Evolutionary conservation across 73 alveolate species (phyloP), one percentile per base, ranked within the genome.

Genomic region (Uronychia setigera): DNA sequence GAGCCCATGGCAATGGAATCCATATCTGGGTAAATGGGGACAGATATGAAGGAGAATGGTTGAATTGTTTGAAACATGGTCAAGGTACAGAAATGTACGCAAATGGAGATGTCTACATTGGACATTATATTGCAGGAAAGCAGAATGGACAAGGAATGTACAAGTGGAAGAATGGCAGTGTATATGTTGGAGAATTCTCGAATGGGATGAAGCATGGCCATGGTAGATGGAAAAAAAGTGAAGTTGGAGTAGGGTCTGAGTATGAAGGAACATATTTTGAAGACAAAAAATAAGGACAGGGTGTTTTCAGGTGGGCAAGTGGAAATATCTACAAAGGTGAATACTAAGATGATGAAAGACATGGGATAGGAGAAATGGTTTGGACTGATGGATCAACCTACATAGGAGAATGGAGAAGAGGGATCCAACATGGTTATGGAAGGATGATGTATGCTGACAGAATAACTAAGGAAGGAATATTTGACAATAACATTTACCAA

Each of bases 61-160:
- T 89, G 35, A 99, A 99, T 25, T 87, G 89, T 31, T 96, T 93
- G 94, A 88, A 81, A 25, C 78, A 88, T 31, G 97, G 96, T 76
- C 84, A 91, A 79, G 95, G 96, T 31, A 88, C 93, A 82, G 98
- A 98, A 67, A 76, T 80, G 34, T 85, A 75, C 33, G 0, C 85
- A 34, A 93, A 95, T 86, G 97, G 97, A 31, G 94, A 93, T 31
- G 85, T 84, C 28, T 93, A 91, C 32, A 88, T 83, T 33, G 97
- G 97, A 32, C 88, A 91, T 58, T 93, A 88, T 85, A 87, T 86
- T 79, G 32, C 59, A 77, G 97, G 94, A 76, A 85, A 60, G 83
- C 59, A 60, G 77, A 91, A 93, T 31, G 97, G 97, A 58, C 77
- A 87, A 33, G 98, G 98, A 13, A 78, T 80, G 80, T 93, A 93